Evolutionary conservation across 441 rosid genomes (phyloP), one percentile per base, ranked within the genome.

Genomic region (Populus hybrid): DNA sequence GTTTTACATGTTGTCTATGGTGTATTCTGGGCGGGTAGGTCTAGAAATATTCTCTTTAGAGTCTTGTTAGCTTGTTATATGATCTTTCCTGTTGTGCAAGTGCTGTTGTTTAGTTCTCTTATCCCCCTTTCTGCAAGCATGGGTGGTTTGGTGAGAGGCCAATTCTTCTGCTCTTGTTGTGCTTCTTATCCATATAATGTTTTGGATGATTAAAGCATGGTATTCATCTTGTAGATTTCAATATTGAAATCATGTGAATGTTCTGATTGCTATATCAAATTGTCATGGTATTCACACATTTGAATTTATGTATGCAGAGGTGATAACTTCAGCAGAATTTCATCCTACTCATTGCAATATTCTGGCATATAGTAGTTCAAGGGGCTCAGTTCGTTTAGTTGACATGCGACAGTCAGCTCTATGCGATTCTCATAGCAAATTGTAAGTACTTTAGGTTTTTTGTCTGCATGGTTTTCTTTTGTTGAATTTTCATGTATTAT

Each of bases 371-470:
- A 94, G 98, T 78, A 94, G 98, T 83, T 94, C 96, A 63, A 94
- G 85, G 77, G 98, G 97, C 74, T 92, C 95, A 69, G 85, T 94
- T 77, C 94, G 98, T 73, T 89, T 94, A 71, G 85, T 92, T 83
- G 98, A 94, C 88, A 73, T 94, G 91, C 88, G 98, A 66, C 98
- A 94, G 67, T 92, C 98, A 77, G 98, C 98, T 64, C 72, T 94
- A 21, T 92, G 97, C 77, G 97, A 94, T 84, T 71, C 86, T 33
- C 86, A 87, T 81, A 78, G 82, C 73, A 88, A 85, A 85, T 71
- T 88, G 91, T 87, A 75, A 87, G 96, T 79, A 61, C 33, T 77
- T 29, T 68, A 68, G 40, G 7, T 38, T 10, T 77, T 7, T 38
- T 14, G 10, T 20, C 36, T 18, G 9, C 40, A 64, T 65, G 35